phyloP scores from a whole-genome alignment of 2,329 filamentous ascomycete genomes.

The Clarireedia homoeocarpa region DNA sequence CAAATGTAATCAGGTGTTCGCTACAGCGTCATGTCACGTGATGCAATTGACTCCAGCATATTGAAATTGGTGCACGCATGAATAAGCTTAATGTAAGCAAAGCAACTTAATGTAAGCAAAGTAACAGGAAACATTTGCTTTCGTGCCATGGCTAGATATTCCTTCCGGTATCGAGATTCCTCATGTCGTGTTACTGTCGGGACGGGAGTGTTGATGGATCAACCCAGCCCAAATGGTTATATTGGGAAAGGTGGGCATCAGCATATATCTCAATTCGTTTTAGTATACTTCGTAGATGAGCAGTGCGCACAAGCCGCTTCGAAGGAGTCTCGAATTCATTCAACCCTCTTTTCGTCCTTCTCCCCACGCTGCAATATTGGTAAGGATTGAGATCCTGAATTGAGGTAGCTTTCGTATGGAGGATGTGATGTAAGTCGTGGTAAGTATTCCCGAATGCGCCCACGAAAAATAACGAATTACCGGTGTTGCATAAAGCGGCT shows the following conservation, averaged over 20 bases:
- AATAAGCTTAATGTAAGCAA: slow-evolving; percentile 11
- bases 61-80: neutral
- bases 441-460: neutral
- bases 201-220: neutral
- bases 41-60: neutral
- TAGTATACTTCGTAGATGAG: neutral
- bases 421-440: neutral
- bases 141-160: neutral
- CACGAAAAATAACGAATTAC: neutral
- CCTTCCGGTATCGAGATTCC: neutral
- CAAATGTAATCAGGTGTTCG: neutral
- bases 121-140: neutral
- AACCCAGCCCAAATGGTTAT: neutral
- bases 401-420: neutral
- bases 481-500: slow-evolving; percentile 2
- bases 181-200: slow-evolving; percentile 10
- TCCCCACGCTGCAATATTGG: neutral
- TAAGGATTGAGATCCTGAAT: slow-evolving; percentile 1
- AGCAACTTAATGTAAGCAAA: slow-evolving; percentile 1
- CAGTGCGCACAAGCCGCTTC: neutral
- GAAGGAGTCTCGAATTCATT: neutral
- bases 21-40: neutral
- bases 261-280: neutral
- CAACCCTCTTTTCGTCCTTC: neutral
- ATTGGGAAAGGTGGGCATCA: neutral